phyloP scores from a whole-genome alignment of 2,329 filamentous ascomycete genomes.

The Aspergillus sp. region DNA sequence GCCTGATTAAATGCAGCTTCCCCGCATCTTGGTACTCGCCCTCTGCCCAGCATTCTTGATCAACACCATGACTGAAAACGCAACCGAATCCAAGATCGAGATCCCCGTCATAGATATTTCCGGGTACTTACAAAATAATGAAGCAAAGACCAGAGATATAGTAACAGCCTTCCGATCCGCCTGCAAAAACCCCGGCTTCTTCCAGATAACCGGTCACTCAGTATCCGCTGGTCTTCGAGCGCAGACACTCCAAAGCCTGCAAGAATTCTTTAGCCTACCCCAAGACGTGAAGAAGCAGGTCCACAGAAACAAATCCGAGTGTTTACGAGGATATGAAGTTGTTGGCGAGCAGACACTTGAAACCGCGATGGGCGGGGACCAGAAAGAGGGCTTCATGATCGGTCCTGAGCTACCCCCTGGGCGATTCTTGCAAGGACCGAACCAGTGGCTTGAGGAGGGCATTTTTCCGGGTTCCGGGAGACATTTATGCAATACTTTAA shows the following conservation, averaged over 20 bases:
- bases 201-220: conserved; percentile 3
- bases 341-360: conserved; percentile 4
- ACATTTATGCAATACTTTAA: not conserved
- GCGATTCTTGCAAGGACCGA: conserved; percentile 1
- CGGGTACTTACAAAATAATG: conserved; percentile 1
- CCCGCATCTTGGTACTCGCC: not conserved
- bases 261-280: not conserved
- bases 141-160: not conserved
- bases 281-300: not conserved
- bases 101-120: conserved; percentile 6
- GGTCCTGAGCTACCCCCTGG: not conserved
- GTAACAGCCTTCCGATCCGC: not conserved
- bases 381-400: conserved; percentile 9
- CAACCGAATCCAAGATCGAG: not conserved
- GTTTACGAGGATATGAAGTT: not conserved
- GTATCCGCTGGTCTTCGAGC: not conserved
- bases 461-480: not conserved
- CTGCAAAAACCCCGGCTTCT: conserved; percentile 4
- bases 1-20: not conserved
- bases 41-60: not conserved
- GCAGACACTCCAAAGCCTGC: not conserved
- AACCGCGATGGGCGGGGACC: not conserved
- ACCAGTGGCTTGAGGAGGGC: conserved; percentile 3
- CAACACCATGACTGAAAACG: not conserved
- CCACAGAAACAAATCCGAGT: not conserved